A percentile compares a stretch with the other conserved stretches of the same genome.
These are phyloP conservation scores for Coemansia sp. DNA, from an alignment of 192 early-diverging fungal species.

Conservation along the genomic window DNA sequence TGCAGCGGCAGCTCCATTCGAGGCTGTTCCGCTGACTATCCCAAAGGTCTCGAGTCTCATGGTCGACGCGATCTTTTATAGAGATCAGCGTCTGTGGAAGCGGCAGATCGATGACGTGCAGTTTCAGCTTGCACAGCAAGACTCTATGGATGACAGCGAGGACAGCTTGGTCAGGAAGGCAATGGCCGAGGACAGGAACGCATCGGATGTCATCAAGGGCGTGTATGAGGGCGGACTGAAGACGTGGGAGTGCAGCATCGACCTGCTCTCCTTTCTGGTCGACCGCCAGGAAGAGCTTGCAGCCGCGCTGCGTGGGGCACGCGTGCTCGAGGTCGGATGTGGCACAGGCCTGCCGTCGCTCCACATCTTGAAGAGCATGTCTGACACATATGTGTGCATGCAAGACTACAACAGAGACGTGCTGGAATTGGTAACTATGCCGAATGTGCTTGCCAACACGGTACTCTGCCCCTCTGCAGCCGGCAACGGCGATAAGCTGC, in stretches of 20 bases:
- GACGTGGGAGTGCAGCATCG: conserved; percentile 95
- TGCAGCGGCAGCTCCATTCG: conserved; percentile 13
- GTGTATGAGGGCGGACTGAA: conserved; percentile 96
- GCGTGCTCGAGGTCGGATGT: conserved; percentile 73
- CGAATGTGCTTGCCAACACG: conserved; percentile 86
- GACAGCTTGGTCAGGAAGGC: conserved; percentile 29
- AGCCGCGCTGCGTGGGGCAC: not conserved
- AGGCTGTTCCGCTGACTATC: conserved; percentile 27
- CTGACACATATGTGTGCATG: conserved; percentile 64
- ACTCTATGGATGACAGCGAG: conserved; percentile 57
- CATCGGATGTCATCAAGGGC: conserved; percentile 77
- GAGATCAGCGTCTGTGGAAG: conserved; percentile 55
- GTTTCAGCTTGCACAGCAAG: conserved; percentile 76
- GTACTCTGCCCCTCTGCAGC: conserved; percentile 31
- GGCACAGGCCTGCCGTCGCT: conserved; percentile 85
- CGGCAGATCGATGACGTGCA: conserved; percentile 77
- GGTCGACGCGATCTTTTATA: conserved; percentile 42
- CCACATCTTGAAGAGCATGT: conserved; percentile 59
- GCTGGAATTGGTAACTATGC: conserved; percentile 80
- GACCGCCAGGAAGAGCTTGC: conserved; percentile 26
- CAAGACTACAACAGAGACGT: conserved; percentile 95
- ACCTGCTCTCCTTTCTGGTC: conserved; percentile 72
- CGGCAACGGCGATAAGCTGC: conserved; percentile 62
- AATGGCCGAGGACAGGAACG: conserved; percentile 29
- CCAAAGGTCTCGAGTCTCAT: conserved; percentile 34